Percentiles rank a stretch among this genome's conserved stretches.
These are phyloP conservation scores for Orbilia javanica DNA, from an alignment of 2,329 filamentous ascomycete species.

Conservation along the genomic window DNA sequence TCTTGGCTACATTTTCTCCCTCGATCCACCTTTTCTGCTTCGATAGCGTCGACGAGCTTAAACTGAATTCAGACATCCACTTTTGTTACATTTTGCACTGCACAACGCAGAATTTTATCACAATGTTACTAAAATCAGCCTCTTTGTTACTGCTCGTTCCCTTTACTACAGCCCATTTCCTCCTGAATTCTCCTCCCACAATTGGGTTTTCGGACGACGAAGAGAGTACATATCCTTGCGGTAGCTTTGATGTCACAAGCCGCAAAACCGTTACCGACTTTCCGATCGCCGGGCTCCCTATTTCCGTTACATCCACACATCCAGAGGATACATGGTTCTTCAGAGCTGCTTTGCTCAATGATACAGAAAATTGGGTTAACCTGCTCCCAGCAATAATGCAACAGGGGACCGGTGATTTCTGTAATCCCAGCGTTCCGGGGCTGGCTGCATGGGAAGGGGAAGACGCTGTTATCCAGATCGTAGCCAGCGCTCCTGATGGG, in stretches of 20 bases:
- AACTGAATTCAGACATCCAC: neutral
- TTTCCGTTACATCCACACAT: constrained; percentile 51
- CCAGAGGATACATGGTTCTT: constrained; percentile 46
- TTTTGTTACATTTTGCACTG: constrained; percentile 9
- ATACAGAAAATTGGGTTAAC: constrained; percentile 49
- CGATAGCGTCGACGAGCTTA: neutral
- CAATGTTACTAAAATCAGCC: constrained; percentile 34
- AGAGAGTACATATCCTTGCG: constrained; percentile 44
- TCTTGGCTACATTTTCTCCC: neutral
- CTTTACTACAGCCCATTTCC: constrained; percentile 36
- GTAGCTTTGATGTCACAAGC: constrained; percentile 24
- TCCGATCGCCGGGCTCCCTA: constrained; percentile 38
- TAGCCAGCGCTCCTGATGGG: constrained; percentile 42
- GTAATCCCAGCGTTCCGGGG: constrained; percentile 21
- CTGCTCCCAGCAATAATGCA: constrained; percentile 26
- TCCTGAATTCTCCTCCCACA: constrained; percentile 36
- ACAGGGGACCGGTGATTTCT: constrained; percentile 39
- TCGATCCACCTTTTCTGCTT: neutral
- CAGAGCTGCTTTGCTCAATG: constrained; percentile 39
- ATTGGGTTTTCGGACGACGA: constrained; percentile 51
- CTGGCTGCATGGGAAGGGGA: constrained; percentile 44
- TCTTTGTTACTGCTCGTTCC: constrained; percentile 23
- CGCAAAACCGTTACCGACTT: constrained; percentile 46
- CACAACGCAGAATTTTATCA: constrained; percentile 9
- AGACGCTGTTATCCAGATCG: constrained; percentile 49